A percentile compares a stretch with the other conserved stretches of the same genome.
phyloP scores from a whole-genome alignment of 2,329 filamentous ascomycete species.

The Microdochium paspali region DNA sequence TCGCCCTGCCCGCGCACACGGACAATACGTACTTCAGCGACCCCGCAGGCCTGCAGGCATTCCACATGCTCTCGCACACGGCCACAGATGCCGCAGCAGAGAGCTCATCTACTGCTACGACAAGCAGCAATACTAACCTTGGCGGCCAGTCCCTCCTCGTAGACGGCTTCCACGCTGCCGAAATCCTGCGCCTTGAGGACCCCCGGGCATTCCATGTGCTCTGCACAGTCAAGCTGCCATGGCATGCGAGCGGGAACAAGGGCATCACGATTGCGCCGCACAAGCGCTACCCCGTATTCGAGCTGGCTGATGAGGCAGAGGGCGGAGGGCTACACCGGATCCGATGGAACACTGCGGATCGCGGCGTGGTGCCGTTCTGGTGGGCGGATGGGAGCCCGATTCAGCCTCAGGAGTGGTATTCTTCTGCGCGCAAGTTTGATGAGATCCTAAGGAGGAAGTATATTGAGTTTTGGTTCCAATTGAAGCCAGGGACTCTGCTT shows the following conservation, averaged over 20 bases:
- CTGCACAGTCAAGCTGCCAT: constrained; percentile 48
- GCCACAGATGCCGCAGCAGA: constrained; percentile 29
- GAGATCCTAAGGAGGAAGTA: constrained; percentile 54
- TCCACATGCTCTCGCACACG: constrained; percentile 76
- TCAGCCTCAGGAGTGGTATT: constrained; percentile 60
- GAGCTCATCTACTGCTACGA: constrained; percentile 6
- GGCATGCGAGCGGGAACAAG: constrained; percentile 83
- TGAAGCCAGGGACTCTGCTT: constrained; percentile 68
- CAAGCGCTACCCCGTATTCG: constrained; percentile 61
- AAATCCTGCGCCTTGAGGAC: constrained; percentile 44
- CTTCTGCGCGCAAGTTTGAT: constrained; percentile 67
- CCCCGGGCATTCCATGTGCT: constrained; percentile 49
- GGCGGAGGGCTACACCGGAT: constrained; percentile 42
- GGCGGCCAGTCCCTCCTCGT: constrained; percentile 78
- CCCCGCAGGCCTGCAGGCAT: constrained; percentile 81
- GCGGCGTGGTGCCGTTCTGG: constrained; percentile 57
- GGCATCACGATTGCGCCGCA: constrained; percentile 73
- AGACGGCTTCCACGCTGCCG: constrained; percentile 73
- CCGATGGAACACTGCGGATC: constrained; percentile 90
- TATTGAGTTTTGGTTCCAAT: constrained; percentile 70
- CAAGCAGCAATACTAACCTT: too few species aligned
- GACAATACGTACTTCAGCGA: constrained; percentile 96
- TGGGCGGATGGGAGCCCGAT: constrained; percentile 14
- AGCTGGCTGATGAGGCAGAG: constrained; percentile 31
- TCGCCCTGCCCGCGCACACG: constrained; percentile 76